These are phyloP conservation scores for Clavispora santaluciae DNA, from an alignment of 805 yeast species.

Conservation along the genomic window DNA sequence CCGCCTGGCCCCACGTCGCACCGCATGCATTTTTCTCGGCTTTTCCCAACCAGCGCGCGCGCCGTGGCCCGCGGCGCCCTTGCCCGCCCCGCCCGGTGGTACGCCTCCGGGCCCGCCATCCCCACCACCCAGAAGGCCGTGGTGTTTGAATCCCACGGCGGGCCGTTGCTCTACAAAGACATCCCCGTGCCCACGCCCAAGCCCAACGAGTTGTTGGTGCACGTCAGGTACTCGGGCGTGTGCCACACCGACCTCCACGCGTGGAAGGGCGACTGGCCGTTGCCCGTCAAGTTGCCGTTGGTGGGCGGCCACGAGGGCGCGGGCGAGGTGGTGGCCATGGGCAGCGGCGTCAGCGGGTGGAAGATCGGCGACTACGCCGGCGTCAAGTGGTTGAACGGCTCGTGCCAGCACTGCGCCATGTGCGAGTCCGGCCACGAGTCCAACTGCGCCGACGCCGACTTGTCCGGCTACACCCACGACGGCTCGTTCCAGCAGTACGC, in stretches of 20 bases:
- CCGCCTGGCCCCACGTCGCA: neutral
- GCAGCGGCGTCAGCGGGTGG: conserved; percentile 8
- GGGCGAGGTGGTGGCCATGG: conserved; percentile 10
- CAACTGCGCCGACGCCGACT: conserved; percentile 7
- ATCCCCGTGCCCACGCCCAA: conserved; percentile 8
- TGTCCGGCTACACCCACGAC: conserved; percentile 12
- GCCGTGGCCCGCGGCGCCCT: neutral
- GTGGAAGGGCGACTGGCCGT: conserved; percentile 11
- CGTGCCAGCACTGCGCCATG: conserved; percentile 8
- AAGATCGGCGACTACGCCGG: conserved; percentile 11
- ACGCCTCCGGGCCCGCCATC: neutral
- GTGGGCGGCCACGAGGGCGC: conserved; percentile 13
- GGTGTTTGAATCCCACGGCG: conserved; percentile 9
- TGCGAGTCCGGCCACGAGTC: conserved; percentile 9
- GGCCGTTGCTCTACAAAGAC: conserved; percentile 10
- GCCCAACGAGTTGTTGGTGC: conserved; percentile 9
- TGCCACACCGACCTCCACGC: conserved; percentile 13
- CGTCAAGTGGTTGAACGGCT: conserved; percentile 10
- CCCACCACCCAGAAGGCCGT: conserved; percentile 9
- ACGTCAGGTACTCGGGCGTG: conserved; percentile 11
- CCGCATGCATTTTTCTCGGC: neutral
- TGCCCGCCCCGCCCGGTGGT: neutral
- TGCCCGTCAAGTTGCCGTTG: conserved; percentile 9
- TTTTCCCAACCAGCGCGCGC: neutral
- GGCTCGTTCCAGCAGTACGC: conserved; percentile 12